A percentile compares a stretch with the other conserved stretches of the same genome.
Conservation (phyloP, 768 basidiomycete genomes). For the Mycena floridula region DNA sequence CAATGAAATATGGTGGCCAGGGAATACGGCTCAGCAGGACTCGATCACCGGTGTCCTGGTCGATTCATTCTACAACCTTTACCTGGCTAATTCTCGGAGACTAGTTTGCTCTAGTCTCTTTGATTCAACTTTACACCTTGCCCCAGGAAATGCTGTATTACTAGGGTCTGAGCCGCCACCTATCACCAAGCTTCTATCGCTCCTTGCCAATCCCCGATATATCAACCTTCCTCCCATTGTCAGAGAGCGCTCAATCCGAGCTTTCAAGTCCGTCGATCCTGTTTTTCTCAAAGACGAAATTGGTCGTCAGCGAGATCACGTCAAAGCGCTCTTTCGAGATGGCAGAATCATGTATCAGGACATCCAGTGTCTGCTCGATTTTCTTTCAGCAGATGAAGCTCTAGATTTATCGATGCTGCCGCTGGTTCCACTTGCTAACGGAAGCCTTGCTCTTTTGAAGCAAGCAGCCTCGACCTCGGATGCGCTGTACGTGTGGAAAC, state of each 20-base stretch:
- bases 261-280: constrained; percentile 18
- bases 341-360: constrained; percentile 13
- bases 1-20: constrained; percentile 32
- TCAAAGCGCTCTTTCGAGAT: not conserved
- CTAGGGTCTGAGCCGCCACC: constrained; percentile 14
- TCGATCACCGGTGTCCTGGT: constrained; percentile 13
- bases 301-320: constrained; percentile 2
- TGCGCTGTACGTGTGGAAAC: constrained; percentile 21
- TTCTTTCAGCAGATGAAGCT: constrained; percentile 13
- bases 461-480: constrained; percentile 6
- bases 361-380: constrained; percentile 19
- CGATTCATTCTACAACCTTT: constrained; percentile 23
- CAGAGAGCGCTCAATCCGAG: constrained; percentile 10
- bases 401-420: constrained; percentile 21
- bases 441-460: constrained; percentile 19
- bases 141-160: constrained; percentile 17
- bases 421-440: constrained; percentile 31
- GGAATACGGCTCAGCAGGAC: constrained; percentile 11
- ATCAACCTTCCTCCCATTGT: constrained; percentile 15
- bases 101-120: constrained; percentile 21
- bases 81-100: constrained; percentile 16
- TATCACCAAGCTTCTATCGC: constrained; percentile 15
- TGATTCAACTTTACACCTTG: constrained; percentile 6
- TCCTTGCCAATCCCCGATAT: constrained; percentile 15
- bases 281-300: constrained; percentile 21